Evolutionary conservation across 305 asterid genomes (phyloP), one percentile per base, ranked within the genome.

Genomic region (Lippia alba): DNA sequence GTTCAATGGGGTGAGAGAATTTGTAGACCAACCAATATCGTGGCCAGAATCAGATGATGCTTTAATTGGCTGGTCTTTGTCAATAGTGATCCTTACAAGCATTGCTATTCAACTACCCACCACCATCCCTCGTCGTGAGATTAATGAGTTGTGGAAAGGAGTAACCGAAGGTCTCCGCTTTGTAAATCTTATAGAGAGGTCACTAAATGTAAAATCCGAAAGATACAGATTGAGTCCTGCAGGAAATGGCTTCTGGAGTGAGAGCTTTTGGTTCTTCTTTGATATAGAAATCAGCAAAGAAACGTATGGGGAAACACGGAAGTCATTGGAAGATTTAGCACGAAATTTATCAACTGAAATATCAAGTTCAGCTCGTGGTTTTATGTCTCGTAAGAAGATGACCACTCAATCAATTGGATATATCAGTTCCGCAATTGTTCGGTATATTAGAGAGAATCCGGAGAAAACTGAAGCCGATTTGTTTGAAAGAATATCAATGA

Each of bases 81-180:
- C 4, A 67, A 77, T 81, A n/a, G n/a, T n/a, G n/a, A n/a, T n/a
- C n/a, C n/a, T n/a, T n/a, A n/a, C n/a, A n/a, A n/a, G n/a, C n/a
- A 79, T 82, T 11, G 82, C 82, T 6, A 40, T 76, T 53, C 58
- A 74, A 45, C 70, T 81, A 48, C 78, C n/a, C n/a, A n/a, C 80
- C n/a, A 61, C 56, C 39, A 30, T 66, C n/a, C 0, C 30, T 0
- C n/a, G 9, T 4, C 14, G 40, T 3, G 4, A 30, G 59, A 45
- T 17, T 6, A 19, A 53, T 7, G 48, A 32, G 17, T 24, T 82
- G 39, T 2, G 76, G 46, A 12, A 54, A 8, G 50, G 69, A 18
- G 78, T 76, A 9, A 30, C 19, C 0, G 57, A 81, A 59, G 85
- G 78, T 8, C 66, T 77, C 8, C 18, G 20, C 5, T 58, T 62